Evolutionary conservation across 2,329 filamentous ascomycete genomes (phyloP).

Genomic region (Arachnomyces sp.): DNA sequence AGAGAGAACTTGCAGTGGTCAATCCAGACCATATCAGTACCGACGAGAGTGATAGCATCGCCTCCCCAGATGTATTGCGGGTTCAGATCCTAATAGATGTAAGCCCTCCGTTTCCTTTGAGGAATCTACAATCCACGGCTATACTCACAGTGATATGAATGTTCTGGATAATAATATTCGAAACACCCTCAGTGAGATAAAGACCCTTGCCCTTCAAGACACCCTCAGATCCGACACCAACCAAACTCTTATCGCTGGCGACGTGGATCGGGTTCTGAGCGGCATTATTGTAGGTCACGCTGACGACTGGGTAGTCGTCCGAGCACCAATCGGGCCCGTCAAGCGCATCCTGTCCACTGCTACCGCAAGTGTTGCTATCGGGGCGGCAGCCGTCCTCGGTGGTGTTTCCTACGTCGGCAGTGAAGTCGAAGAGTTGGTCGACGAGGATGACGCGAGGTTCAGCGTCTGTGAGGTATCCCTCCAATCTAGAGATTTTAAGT

Average conservation of each 20-base stretch:
- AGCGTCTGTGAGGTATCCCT: conserved; percentile 51
- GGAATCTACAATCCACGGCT: no score
- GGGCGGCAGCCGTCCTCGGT: conserved; percentile 23
- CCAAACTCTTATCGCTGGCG: conserved; percentile 49
- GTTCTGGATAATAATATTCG: conserved; percentile 55
- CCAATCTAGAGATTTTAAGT: conserved; percentile 46
- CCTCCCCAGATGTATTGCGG: conserved; percentile 53
- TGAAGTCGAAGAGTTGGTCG: conserved; percentile 38
- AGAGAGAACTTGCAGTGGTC: conserved; percentile 39
- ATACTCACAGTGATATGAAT: conserved; percentile 40
- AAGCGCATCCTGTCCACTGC: conserved; percentile 49
- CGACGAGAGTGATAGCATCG: conserved; percentile 47
- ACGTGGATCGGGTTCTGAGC: conserved; percentile 44
- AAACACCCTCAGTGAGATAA: conserved; percentile 35
- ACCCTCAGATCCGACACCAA: conserved; percentile 46
- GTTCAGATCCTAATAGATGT: conserved; percentile 32
- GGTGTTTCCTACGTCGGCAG: conserved; percentile 16
- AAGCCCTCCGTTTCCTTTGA: no score
- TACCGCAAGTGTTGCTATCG: conserved; percentile 19
- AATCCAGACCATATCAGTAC: conserved; percentile 37
- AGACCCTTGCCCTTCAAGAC: conserved; percentile 51
- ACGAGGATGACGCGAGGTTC: conserved; percentile 52
- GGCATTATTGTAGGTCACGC: conserved; percentile 43
- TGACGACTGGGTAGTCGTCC: conserved; percentile 43
- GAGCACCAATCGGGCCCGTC: conserved; percentile 49